phyloP scores from a whole-genome alignment of 1,139 yeast genomes.

The Yamadazyma taylorii region DNA sequence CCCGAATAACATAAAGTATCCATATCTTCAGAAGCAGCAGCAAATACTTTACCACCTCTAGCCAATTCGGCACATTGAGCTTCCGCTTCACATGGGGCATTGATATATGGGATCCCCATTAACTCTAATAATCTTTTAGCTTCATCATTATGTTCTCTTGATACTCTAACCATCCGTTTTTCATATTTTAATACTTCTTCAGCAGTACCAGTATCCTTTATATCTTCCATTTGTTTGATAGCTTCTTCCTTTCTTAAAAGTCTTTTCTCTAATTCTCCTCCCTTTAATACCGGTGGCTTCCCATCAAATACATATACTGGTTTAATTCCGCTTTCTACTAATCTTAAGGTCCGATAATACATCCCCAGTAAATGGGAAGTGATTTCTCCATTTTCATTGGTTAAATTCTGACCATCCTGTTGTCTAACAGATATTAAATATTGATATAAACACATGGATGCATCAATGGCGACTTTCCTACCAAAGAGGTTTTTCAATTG shows the following conservation, averaged over 20 bases:
- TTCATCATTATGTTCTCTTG: conserved; percentile 89
- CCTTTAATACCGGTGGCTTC: conserved; percentile 87
- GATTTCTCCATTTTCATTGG: conserved; percentile 87
- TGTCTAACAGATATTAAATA: conserved; percentile 95
- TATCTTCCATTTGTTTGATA: conserved; percentile 64
- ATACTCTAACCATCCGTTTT: conserved; percentile 84
- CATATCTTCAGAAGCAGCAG: conserved; percentile 99
- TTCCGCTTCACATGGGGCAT: conserved; percentile 98
- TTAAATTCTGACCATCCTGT: conserved; percentile 91
- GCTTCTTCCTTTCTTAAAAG: conserved; percentile 82
- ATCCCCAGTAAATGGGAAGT: conserved; percentile 96
- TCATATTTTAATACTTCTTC: conserved; percentile 78
- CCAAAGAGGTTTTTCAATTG: conserved; percentile 89
- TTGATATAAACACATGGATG: conserved; percentile 92
- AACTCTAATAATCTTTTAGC: conserved; percentile 74
- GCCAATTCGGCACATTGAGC: conserved; percentile 97
- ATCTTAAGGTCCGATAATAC: conserved; percentile 85
- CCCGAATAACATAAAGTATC: conserved; percentile 93
- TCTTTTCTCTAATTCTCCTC: conserved; percentile 90
- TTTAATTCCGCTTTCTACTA: conserved; percentile 88
- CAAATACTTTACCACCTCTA: conserved; percentile 83
- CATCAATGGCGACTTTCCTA: conserved; percentile 89
- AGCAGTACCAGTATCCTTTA: conserved; percentile 76
- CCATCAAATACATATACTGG: conserved; percentile 98
- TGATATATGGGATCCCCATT: conserved; percentile 94